These are phyloP conservation scores for Candida koratica DNA, from an alignment of 805 yeast species.

Conservation along the genomic window DNA sequence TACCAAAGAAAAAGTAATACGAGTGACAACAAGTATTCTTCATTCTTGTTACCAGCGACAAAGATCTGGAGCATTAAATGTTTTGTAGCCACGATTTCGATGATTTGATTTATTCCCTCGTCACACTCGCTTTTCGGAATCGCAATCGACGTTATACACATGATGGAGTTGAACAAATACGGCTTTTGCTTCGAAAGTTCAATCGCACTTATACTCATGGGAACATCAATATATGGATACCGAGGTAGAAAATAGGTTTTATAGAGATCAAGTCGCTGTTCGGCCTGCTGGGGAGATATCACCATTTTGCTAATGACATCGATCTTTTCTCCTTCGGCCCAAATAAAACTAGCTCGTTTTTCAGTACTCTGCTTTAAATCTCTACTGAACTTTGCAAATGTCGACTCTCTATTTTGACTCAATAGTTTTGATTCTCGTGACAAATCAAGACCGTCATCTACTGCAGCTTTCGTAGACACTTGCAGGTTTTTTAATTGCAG, in stretches of 20 bases:
- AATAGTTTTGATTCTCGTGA: constrained; percentile 34
- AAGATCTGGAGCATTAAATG: constrained; percentile 56
- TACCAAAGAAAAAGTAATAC: constrained; percentile 72
- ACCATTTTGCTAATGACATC: constrained; percentile 60
- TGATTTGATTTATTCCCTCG: constrained; percentile 39
- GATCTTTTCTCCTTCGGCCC: constrained; percentile 18
- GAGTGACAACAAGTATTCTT: constrained; percentile 62
- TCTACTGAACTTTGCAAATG: constrained; percentile 42
- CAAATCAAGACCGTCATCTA: background rate
- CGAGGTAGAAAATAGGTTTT: constrained; percentile 40
- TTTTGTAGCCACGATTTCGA: constrained; percentile 53
- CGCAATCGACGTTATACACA: constrained; percentile 55
- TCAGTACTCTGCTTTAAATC: constrained; percentile 46
- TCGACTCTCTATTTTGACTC: constrained; percentile 27
- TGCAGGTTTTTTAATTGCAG: background rate
- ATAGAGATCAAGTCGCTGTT: constrained; percentile 48
- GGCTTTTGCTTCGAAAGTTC: constrained; percentile 53
- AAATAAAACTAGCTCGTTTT: constrained; percentile 32
- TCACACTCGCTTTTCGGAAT: constrained; percentile 27
- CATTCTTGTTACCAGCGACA: constrained; percentile 64
- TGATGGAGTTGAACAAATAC: constrained; percentile 56
- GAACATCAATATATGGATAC: constrained; percentile 61
- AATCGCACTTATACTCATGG: constrained; percentile 41
- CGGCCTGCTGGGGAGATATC: constrained; percentile 58
- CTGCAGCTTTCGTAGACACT: background rate